Conservation (phyloP, 306 rosid species). For the Vicia sativa region DNA sequence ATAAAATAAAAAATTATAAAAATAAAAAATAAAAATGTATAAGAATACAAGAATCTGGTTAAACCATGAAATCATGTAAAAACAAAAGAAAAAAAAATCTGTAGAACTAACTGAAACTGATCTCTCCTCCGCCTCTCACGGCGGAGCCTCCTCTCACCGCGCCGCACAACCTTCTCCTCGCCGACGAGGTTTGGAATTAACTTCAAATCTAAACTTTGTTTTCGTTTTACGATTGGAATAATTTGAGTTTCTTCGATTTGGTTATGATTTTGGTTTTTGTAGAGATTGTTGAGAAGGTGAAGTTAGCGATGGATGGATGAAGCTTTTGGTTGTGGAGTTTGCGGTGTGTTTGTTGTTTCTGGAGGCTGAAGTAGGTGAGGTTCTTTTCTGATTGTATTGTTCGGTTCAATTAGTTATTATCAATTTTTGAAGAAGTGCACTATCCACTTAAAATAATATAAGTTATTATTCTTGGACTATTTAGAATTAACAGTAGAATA, state of each 20-base stretch:
- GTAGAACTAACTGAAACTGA: slow-evolving; percentile 14
- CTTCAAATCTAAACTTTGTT: slow-evolving; percentile 2
- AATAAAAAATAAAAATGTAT: not conserved
- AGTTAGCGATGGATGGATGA: slow-evolving; percentile 44
- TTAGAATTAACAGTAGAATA: too few relatives aligned
- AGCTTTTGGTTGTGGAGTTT: slow-evolving; percentile 34
- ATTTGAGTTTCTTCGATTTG: not conserved
- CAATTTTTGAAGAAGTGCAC: too few relatives aligned
- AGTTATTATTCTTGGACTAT: too few relatives aligned
- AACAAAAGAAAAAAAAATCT: not conserved
- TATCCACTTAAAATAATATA: too few relatives aligned
- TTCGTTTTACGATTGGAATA: not conserved
- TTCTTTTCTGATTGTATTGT: slow-evolving; percentile 32
- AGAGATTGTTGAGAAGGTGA: slow-evolving; percentile 27
- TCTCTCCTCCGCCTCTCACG: slow-evolving; percentile 45
- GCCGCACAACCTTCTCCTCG: slow-evolving; percentile 37
- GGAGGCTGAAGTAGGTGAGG: slow-evolving; percentile 49
- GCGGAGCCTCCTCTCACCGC: slow-evolving; percentile 49
- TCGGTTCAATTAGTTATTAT: too few relatives aligned
- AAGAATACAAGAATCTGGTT: not conserved
- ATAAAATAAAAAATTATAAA: too few relatives aligned
- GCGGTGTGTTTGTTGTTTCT: slow-evolving; percentile 32
- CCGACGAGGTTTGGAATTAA: slow-evolving; percentile 44
- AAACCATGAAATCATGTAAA: slow-evolving; percentile 24
- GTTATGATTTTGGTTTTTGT: not conserved